Conservation (phyloP, 768 basidiomycete genomes). For the Tricholoma sp. region DNA sequence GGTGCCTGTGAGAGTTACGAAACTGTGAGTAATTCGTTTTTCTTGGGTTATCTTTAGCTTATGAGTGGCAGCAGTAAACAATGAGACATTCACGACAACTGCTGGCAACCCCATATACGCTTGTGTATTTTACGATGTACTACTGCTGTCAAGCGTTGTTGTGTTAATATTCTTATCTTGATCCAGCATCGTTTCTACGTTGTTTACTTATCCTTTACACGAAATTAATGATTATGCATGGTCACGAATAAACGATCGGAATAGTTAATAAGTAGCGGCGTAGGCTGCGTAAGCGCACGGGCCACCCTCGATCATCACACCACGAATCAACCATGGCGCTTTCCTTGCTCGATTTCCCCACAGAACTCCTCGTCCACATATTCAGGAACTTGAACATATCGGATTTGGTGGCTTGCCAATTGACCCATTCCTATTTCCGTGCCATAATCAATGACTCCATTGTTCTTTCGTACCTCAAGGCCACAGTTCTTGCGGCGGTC, state of each 20-base stretch:
- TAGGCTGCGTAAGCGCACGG: no score
- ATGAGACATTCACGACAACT: background rate
- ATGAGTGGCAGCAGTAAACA: background rate
- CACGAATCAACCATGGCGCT: background rate
- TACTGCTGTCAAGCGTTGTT: background rate
- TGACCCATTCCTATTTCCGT: constrained; percentile 5
- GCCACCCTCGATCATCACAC: no score
- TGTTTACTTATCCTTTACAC: background rate
- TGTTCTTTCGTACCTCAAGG: constrained; percentile 7
- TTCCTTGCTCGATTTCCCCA: constrained; percentile 6
- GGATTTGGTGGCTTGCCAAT: constrained; percentile 4
- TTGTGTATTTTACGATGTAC: background rate
- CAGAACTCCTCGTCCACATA: constrained; percentile 8
- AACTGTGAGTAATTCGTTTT: constrained; percentile 1
- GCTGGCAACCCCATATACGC: background rate
- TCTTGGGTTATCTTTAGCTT: background rate
- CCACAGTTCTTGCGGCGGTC: constrained; percentile 2
- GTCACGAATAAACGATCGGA: background rate
- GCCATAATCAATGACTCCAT: background rate
- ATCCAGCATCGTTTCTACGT: background rate
- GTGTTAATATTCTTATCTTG: background rate
- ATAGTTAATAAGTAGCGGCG: no score
- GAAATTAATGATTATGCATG: background rate
- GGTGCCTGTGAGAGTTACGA: constrained; percentile 14
- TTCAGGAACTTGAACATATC: constrained; percentile 3